phyloP scores from a whole-genome alignment of 2,329 filamentous ascomycete genomes.

The Clonostachys byssicola region DNA sequence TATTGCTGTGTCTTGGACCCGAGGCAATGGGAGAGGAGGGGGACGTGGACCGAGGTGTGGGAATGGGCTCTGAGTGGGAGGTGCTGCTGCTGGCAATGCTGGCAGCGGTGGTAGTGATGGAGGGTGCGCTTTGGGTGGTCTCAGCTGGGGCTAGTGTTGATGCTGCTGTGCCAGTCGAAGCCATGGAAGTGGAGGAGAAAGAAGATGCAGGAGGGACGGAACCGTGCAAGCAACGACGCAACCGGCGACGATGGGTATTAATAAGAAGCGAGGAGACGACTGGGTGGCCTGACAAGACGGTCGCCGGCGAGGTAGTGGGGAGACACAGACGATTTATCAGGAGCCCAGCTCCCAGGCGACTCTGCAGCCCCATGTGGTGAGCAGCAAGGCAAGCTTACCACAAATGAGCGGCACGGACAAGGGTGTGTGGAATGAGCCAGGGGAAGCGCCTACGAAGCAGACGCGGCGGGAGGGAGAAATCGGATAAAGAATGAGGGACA shows the following conservation, averaged over 20 bases:
- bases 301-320: neutral
- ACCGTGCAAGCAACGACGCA: no score
- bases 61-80: slow-evolving; percentile 41
- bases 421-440: neutral
- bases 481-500: neutral
- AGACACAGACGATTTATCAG: neutral
- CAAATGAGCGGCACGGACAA: no score
- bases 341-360: neutral
- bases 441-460: neutral
- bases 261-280: slow-evolving; percentile 4
- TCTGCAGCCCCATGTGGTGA: no score
- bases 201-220: slow-evolving; percentile 13
- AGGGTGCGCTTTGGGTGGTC: neutral
- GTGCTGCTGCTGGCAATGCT: slow-evolving; percentile 26
- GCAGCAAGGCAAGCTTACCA: no score
- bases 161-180: slow-evolving; percentile 13
- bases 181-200: slow-evolving; percentile 12
- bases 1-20: slow-evolving; percentile 31
- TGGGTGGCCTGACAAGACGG: neutral
- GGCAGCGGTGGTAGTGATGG: neutral
- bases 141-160: slow-evolving; percentile 6
- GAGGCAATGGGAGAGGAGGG: slow-evolving; percentile 42
- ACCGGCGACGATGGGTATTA: neutral
- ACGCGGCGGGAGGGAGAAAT: neutral
- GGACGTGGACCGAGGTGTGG: slow-evolving; percentile 50